These are phyloP conservation scores for Amanita pallidorosea DNA, from an alignment of 768 basidiomycete genomes.

Conservation along the genomic window DNA sequence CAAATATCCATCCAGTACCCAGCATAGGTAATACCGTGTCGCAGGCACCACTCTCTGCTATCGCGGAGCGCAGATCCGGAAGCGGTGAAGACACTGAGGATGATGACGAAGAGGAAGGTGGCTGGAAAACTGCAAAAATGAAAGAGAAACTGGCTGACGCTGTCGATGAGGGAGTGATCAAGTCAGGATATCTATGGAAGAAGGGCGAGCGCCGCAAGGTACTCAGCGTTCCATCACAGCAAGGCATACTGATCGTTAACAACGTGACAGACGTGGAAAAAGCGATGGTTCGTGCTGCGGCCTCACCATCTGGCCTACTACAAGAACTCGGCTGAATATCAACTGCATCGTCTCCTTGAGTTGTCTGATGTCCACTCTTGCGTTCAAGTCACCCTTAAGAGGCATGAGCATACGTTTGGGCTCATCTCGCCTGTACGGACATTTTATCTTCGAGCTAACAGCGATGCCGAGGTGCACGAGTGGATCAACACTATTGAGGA, in stretches of 20 bases:
- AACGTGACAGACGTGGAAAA: slow-evolving; percentile 86
- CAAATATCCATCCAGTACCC: slow-evolving; percentile 23
- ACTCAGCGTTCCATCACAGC: slow-evolving; percentile 4
- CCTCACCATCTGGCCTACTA: slow-evolving; percentile 92
- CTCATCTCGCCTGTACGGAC: slow-evolving; percentile 86
- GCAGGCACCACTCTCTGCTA: slow-evolving; percentile 56
- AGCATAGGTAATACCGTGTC: slow-evolving; percentile 13
- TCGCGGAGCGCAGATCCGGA: slow-evolving; percentile 60
- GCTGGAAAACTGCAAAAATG: slow-evolving; percentile 47
- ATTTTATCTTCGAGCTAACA: slow-evolving; percentile 80
- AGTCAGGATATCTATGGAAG: slow-evolving; percentile 93
- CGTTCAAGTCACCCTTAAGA: slow-evolving; percentile 80
- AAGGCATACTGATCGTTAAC: slow-evolving; percentile 1
- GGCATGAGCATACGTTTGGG: slow-evolving; percentile 81
- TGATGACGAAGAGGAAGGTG: slow-evolving; percentile 58
- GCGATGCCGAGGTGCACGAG: slow-evolving; percentile 56
- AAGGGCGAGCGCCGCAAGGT: slow-evolving; percentile 98
- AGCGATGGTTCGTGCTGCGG: slow-evolving; percentile 94
- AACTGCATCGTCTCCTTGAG: slow-evolving; percentile 81
- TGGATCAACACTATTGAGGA: slow-evolving; percentile 84
- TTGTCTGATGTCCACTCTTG: slow-evolving; percentile 85
- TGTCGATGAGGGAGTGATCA: slow-evolving; percentile 63
- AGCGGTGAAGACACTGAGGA: slow-evolving; percentile 76
- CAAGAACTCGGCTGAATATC: slow-evolving; percentile 92
- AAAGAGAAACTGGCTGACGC: slow-evolving; percentile 34